phyloP scores from a whole-genome alignment of 169 alveolate species.

The Amoebophrya sp. region DNA sequence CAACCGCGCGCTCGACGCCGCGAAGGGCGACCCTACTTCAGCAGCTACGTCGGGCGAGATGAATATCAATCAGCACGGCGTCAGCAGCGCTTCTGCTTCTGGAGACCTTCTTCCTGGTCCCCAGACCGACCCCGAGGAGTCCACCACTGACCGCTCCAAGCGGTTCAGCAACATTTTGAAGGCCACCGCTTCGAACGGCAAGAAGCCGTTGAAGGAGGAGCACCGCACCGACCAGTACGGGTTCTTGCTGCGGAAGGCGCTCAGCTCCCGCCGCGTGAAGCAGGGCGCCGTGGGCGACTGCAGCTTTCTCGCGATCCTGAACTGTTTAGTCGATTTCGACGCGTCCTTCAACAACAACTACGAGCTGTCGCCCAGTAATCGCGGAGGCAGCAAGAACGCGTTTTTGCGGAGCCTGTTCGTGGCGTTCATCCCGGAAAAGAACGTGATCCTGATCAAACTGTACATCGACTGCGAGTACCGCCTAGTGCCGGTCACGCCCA shows the following conservation, averaged over 20 bases:
- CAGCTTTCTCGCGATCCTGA: background rate
- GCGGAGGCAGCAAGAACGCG: background rate
- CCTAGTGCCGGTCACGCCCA: slow-evolving; percentile 2
- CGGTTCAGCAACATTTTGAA: background rate
- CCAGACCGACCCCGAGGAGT: no score
- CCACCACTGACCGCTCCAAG: background rate
- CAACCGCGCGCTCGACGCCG: background rate
- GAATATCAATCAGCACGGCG: no score
- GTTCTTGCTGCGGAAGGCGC: background rate
- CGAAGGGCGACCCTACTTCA: background rate
- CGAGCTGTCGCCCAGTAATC: background rate
- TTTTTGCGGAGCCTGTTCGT: background rate
- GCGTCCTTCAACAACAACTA: background rate
- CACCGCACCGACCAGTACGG: background rate
- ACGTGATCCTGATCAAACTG: background rate
- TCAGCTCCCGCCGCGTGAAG: background rate
- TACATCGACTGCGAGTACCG: slow-evolving; percentile 5
- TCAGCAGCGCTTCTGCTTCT: no score
- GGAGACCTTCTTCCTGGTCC: no score
- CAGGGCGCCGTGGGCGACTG: background rate
- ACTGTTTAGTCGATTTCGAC: background rate
- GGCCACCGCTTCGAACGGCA: background rate
- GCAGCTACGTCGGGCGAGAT: no score
- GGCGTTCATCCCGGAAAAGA: background rate
- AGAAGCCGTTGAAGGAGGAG: background rate